phyloP scores from a whole-genome alignment of 768 basidiomycete genomes.

The Holtermannia corniformis region DNA sequence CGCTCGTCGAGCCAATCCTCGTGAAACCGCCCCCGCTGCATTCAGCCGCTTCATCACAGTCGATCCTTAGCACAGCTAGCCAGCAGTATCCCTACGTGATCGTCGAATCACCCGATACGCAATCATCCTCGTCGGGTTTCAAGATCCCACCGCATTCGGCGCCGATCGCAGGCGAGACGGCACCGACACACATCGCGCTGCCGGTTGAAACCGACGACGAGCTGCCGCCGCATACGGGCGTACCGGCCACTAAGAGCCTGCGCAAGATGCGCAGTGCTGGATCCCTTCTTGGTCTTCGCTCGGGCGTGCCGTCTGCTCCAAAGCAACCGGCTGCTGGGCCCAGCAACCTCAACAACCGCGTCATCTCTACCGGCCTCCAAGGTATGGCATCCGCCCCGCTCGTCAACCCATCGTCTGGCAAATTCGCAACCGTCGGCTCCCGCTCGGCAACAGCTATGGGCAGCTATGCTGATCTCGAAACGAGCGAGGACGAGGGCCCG shows the following conservation, averaged over 20 bases:
- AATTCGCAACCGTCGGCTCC: conserved; percentile 18
- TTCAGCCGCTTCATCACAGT: neutral
- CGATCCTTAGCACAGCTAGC: neutral
- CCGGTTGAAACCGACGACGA: neutral
- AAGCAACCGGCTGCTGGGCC: neutral
- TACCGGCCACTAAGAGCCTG: neutral
- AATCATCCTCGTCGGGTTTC: neutral
- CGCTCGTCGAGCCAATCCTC: conserved; percentile 74
- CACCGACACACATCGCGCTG: neutral
- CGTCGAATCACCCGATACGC: neutral
- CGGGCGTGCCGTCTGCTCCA: neutral
- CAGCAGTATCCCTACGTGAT: neutral
- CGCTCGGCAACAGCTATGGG: conserved; percentile 19
- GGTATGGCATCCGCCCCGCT: neutral
- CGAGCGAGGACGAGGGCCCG: conserved; percentile 3
- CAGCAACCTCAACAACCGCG: conserved; percentile 2
- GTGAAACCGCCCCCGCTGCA: conserved; percentile 7
- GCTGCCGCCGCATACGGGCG: neutral
- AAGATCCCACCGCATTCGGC: neutral
- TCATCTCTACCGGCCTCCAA: neutral
- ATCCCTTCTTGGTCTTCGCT: conserved; percentile 12
- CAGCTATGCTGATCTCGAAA: conserved; percentile 10
- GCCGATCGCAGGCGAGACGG: neutral
- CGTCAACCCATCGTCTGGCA: neutral
- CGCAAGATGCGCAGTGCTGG: conserved; percentile 35